Conservation (phyloP, 2,329 filamentous ascomycete genomes). For the Fusarium protoensiforme region DNA sequence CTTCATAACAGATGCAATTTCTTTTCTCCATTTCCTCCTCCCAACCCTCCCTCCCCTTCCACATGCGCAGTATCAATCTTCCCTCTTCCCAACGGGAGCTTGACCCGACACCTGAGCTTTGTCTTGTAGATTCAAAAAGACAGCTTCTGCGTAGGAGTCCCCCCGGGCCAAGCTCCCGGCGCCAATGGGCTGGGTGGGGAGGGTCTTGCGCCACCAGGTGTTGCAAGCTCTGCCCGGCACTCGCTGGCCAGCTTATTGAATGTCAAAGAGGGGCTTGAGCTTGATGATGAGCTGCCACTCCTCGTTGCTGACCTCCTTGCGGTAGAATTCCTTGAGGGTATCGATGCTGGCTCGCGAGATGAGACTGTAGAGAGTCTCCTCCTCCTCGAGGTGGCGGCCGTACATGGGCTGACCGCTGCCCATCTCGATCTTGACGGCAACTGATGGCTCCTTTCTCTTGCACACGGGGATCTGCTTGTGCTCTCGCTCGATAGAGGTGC, state of each 20-base stretch:
- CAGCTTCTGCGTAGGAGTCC: neutral
- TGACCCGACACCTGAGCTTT: neutral
- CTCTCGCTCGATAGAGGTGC: slow-evolving; percentile 95
- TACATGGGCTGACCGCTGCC: slow-evolving; percentile 92
- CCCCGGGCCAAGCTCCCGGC: slow-evolving; percentile 11
- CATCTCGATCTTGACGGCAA: slow-evolving; percentile 97
- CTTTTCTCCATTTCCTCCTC: slow-evolving; percentile 6
- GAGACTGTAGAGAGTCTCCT: slow-evolving; percentile 86
- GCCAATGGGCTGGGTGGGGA: neutral
- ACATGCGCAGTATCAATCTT: neutral
- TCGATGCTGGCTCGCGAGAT: slow-evolving; percentile 92
- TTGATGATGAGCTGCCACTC: slow-evolving; percentile 97
- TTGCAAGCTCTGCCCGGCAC: neutral
- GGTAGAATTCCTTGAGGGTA: slow-evolving; percentile 95
- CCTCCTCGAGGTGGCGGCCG: slow-evolving; percentile 93
- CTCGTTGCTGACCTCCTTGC: slow-evolving; percentile 86
- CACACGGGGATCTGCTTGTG: slow-evolving; percentile 94
- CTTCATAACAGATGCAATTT: slow-evolving; percentile 20
- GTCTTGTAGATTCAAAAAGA: neutral
- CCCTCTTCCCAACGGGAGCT: slow-evolving; percentile 8
- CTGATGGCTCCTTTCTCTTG: slow-evolving; percentile 97
- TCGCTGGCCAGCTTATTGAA: slow-evolving; percentile 63
- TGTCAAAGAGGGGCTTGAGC: slow-evolving; percentile 94
- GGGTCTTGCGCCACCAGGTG: neutral
- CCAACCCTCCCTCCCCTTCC: neutral